Conservation (phyloP, 257 asterid species). For the Anisodus tanguticus region DNA sequence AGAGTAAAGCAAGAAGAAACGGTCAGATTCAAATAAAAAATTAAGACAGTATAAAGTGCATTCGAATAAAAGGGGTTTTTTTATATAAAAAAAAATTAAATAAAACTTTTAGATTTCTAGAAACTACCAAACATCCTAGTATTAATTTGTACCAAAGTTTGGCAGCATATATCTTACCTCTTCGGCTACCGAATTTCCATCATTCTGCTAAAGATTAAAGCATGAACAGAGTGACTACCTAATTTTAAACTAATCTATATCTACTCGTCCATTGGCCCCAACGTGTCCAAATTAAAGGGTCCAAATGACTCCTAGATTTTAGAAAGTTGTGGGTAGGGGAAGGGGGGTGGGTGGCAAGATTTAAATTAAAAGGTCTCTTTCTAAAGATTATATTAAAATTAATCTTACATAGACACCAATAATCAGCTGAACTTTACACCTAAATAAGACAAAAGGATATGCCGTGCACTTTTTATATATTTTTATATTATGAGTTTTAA, state of each 20-base stretch:
- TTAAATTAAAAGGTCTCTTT: slow-evolving; percentile 9
- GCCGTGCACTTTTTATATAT: neutral
- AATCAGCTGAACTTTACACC: slow-evolving; percentile 15
- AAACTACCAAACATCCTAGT: too few species aligned
- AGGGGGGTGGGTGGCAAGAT: neutral
- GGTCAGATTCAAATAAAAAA: too few species aligned
- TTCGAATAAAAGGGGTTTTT: too few species aligned
- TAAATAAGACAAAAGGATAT: slow-evolving; percentile 9
- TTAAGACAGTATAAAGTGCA: too few species aligned
- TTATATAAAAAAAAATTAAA: too few species aligned
- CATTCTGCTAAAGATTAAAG: slow-evolving; percentile 8
- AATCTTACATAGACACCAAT: neutral
- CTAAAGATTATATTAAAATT: neutral
- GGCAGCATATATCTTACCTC: neutral
- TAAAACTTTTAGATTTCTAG: too few species aligned
- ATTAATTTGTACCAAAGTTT: too few species aligned
- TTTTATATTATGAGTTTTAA: neutral
- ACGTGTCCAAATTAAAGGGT: slow-evolving; percentile 19
- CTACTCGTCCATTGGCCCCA: neutral
- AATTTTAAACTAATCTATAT: neutral
- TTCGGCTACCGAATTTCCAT: slow-evolving; percentile 13
- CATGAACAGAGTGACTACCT: neutral
- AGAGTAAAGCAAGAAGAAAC: too few species aligned
- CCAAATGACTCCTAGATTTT: neutral
- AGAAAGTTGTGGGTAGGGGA: neutral